Evolutionary conservation across 2,329 filamentous ascomycete species (phyloP), one percentile per base, ranked within the genome.

Genomic region (Phyllosticta citriasiana): DNA sequence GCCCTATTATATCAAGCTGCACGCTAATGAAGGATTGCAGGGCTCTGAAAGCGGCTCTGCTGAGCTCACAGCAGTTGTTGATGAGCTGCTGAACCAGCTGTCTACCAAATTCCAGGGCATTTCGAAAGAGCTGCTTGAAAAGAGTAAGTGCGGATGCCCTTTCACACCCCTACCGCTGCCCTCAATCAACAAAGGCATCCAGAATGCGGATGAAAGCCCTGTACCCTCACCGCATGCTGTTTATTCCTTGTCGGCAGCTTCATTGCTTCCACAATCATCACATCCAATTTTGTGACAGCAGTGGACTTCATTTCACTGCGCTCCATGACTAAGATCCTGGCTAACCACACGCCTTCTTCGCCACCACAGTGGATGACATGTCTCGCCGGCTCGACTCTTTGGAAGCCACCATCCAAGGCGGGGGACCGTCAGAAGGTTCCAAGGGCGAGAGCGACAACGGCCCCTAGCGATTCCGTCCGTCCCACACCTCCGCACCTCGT

Each of bases 281-380:
- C 40, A n/a, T n/a, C 7, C 14, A 47, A n/a, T n/a, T 47, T n/a
- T 47, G 14, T 47, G 16, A n/a, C 2, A 7, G 16, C 40, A 47
- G 14, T n/a, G 14, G 4, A 47, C 6, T n/a, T 47, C 16, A 47
- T 7, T 47, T n/a, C 14, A 4, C 14, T n/a, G 2, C 7, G 40
- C 40, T n/a, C 40, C 40, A 47, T n/a, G 16, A n/a, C 14, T n/a
- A 47, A 47, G 14, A n/a, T 16, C 14, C 52, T 52, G 56, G 27
- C 19, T 40, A 53, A 56, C 19, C 2, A 26, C n/a, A 58, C 0
- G 10, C 33, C 9, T 16, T 55, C 27, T 53, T 54, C 16, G 26
- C 16, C 57, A 19, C 10, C 53, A 14, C 26, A 96, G 91, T 97
- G 88, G 92, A 96, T 70, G 91, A 96, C 65, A 96, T 97, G 91